Conservation (phyloP, 495 filamentous ascomycete species). For the Articulospora tetracladia region DNA sequence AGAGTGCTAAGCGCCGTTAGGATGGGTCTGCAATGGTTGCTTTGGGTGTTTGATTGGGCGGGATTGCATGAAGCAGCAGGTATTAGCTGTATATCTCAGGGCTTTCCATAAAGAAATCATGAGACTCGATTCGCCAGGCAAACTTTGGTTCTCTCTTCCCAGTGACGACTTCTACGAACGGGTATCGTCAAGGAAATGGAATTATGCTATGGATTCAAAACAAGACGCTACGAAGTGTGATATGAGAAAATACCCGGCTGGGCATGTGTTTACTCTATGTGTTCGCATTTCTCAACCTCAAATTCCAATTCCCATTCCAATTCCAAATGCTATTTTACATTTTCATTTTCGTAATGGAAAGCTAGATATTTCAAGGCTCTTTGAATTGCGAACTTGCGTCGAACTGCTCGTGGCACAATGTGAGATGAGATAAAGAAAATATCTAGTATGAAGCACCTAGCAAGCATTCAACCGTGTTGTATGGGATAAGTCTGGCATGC, state of each 20-base stretch:
- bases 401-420: no score
- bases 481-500: no score
- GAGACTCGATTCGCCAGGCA: conserved; percentile 14
- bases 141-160: background rate
- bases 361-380: no score
- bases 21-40: conserved; percentile 15
- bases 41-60: conserved; percentile 25
- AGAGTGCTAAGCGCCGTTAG: conserved; percentile 1
- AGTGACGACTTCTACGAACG: background rate
- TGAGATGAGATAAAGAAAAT: no score
- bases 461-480: no score
- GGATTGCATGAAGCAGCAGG: conserved; percentile 26
- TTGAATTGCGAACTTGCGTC: no score
- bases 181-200: background rate
- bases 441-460: no score
- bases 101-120: conserved; percentile 20
- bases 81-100: conserved; percentile 25
- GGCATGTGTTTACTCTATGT: background rate
- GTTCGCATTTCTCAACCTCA: no score
- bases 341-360: no score
- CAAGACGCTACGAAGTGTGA: background rate
- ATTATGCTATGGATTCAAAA: background rate
- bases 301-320: no score
- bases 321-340: no score
- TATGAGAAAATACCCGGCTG: background rate